These are phyloP conservation scores for Lyophyllum atratum DNA, from an alignment of 768 basidiomycete genomes.

Conservation along the genomic window DNA sequence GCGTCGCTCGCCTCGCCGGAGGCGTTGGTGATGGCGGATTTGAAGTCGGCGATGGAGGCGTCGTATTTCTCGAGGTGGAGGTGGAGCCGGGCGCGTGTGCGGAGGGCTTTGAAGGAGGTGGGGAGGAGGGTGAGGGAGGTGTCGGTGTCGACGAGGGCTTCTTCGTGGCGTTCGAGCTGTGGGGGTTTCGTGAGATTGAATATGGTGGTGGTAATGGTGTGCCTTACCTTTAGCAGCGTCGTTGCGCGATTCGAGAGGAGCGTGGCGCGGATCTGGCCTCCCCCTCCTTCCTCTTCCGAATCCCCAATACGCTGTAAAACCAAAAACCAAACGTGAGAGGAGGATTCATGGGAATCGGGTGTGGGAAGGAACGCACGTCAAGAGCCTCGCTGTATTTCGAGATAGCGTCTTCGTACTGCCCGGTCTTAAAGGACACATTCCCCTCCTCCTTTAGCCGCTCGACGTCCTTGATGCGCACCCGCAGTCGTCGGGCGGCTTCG, in stretches of 20 bases:
- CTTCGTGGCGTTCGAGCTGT: constrained; percentile 64
- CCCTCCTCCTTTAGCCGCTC: constrained; percentile 87
- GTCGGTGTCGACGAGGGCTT: constrained; percentile 73
- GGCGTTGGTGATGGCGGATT: constrained; percentile 75
- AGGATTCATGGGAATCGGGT: neutral
- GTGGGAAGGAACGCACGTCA: constrained; percentile 45
- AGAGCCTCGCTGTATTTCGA: constrained; percentile 72
- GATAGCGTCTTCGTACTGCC: constrained; percentile 60
- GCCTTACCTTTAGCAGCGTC: constrained; percentile 67
- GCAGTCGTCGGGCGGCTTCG: constrained; percentile 64
- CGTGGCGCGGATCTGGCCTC: constrained; percentile 80
- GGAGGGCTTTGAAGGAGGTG: constrained; percentile 80
- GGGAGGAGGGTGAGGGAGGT: constrained; percentile 64
- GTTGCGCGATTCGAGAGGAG: constrained; percentile 85
- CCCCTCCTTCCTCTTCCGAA: constrained; percentile 69
- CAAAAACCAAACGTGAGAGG: neutral
- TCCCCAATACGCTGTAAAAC: constrained; percentile 64
- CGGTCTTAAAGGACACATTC: constrained; percentile 70
- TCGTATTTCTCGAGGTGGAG: constrained; percentile 78
- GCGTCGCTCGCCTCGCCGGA: constrained; percentile 59
- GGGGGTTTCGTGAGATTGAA: constrained; percentile 7
- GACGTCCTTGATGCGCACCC: constrained; percentile 81
- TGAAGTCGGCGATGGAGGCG: constrained; percentile 72
- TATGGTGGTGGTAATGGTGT: neutral
- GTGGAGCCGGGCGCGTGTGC: constrained; percentile 82